Percentiles rank a stretch among this genome's conserved stretches.
phyloP scores from a whole-genome alignment of 352 stramenopile species.

The Pythium folliculosum region DNA sequence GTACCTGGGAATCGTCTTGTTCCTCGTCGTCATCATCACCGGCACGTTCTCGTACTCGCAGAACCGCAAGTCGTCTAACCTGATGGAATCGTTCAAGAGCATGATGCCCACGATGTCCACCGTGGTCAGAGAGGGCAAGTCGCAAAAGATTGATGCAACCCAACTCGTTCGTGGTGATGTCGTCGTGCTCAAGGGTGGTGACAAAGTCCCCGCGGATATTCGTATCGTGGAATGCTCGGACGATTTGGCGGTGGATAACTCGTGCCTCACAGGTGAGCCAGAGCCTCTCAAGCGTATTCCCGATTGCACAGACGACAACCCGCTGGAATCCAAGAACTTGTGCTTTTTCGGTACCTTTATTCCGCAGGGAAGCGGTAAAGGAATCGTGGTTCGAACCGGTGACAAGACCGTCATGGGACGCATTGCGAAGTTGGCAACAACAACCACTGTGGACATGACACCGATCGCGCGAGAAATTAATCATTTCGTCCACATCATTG shows the following conservation, averaged over 20 bases:
- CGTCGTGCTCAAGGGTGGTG: slow-evolving; percentile 84
- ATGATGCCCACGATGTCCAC: slow-evolving; percentile 84
- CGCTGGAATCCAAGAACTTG: slow-evolving; percentile 82
- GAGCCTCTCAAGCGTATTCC: slow-evolving; percentile 87
- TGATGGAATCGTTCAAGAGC: slow-evolving; percentile 88
- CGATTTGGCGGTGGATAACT: slow-evolving; percentile 91
- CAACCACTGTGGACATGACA: slow-evolving; percentile 39
- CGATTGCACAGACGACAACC: slow-evolving; percentile 75
- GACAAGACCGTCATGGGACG: slow-evolving; percentile 86
- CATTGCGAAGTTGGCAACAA: slow-evolving; percentile 63
- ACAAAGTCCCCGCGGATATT: slow-evolving; percentile 95
- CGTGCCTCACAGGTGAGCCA: slow-evolving; percentile 82
- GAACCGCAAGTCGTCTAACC: slow-evolving; percentile 74
- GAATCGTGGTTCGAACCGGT: slow-evolving; percentile 67
- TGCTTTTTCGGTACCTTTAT: slow-evolving; percentile 84
- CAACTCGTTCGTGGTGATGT: slow-evolving; percentile 89
- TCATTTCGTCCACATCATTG: slow-evolving; percentile 61
- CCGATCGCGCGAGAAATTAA: slow-evolving; percentile 52
- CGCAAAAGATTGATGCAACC: slow-evolving; percentile 72
- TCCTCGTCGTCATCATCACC: slow-evolving; percentile 73
- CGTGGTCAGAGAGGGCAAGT: slow-evolving; percentile 77
- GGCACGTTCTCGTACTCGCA: slow-evolving; percentile 77
- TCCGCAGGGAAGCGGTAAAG: slow-evolving; percentile 67
- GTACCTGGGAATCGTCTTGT: slow-evolving; percentile 76
- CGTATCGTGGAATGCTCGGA: slow-evolving; percentile 93